Base-by-base conservation (phyloP, 148 eudicot species). In the Beta vulgaris region DNA sequence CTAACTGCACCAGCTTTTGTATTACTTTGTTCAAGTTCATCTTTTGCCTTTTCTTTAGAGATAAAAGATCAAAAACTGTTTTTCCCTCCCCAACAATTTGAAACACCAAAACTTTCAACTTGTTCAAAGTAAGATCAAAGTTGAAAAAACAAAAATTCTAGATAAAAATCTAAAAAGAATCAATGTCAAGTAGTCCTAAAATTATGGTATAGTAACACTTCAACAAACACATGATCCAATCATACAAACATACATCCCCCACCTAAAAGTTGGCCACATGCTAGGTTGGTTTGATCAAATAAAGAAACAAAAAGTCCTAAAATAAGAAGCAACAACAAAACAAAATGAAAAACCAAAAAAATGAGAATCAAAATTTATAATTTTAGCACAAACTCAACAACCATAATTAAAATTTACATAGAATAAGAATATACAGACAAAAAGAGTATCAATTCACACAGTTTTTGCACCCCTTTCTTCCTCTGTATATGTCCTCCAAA, bases 401-500 rank as follows among this genome's bases (percentile, higher is more conserved):
- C 32, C 75, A 74, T 62, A 74, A 74, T 51, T 26, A 39, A 71
- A 75, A 73, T 79, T 78, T 78, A 63, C 66, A 64, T 72, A 57
- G 39, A 73, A 57, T 68, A 58, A n/a, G 36, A 73, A 71, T 80
- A 80, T 80, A 80, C 83, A 80, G 73, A 65, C 69, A 76, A 80
- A 71, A 62, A 64, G 68, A 80, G 76, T 71, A 54, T 76, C 76
- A 80, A 75, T 75, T 29, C 71, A 48, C 76, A 76, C 79, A 80
- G 59, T 10, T 51, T 55, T 42, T 79, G 74, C 65, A 69, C 75
- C 69, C 82, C 59, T 44, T 67, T n/a, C 42, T 43, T 42, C 64
- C 34, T 80, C 66, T 80, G 72, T 80, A 70, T 75, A 54, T 75
- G 66, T 65, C 79, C 75, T 69, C 77, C 55, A 69, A 63, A 80